Conservation (phyloP, 352 stramenopile genomes). For the Elongisporangium anandrum region DNA sequence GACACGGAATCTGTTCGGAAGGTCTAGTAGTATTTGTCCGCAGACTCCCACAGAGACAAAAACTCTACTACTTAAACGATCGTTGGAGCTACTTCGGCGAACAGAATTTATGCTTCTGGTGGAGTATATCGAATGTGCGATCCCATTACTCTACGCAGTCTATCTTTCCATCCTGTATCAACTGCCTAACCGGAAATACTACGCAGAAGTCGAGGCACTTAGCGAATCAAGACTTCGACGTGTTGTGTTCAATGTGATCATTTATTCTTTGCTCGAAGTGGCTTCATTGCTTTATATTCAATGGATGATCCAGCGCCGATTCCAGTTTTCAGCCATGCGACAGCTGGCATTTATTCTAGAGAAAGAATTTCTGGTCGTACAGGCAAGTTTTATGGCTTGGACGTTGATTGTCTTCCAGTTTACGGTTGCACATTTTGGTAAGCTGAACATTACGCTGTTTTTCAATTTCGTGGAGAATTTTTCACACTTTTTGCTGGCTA, state of each 20-base stretch:
- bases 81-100: background rate
- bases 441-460: background rate
- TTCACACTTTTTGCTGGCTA: too few relatives aligned
- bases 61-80: background rate
- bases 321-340: conserved; percentile 13
- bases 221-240: background rate
- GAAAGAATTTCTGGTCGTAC: conserved; percentile 13
- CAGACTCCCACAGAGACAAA: background rate
- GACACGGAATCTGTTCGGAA: background rate
- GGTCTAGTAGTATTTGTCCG: background rate
- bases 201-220: conserved; percentile 1
- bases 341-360: conserved; percentile 24
- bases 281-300: conserved; percentile 12
- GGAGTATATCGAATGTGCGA: conserved; percentile 6
- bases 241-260: conserved; percentile 9
- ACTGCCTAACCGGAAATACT: conserved; percentile 3
- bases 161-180: conserved; percentile 2
- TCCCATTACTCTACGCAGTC: conserved; percentile 3
- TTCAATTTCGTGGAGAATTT: too few relatives aligned
- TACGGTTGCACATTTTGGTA: conserved; percentile 22
- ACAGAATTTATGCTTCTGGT: conserved; percentile 5
- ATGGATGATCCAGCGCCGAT: conserved; percentile 2
- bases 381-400: conserved; percentile 18
- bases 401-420: conserved; percentile 26
- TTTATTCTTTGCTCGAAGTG: conserved; percentile 13